These are phyloP conservation scores for Asclepias syriaca DNA, from an alignment of 257 asterid genomes.

Conservation along the genomic window DNA sequence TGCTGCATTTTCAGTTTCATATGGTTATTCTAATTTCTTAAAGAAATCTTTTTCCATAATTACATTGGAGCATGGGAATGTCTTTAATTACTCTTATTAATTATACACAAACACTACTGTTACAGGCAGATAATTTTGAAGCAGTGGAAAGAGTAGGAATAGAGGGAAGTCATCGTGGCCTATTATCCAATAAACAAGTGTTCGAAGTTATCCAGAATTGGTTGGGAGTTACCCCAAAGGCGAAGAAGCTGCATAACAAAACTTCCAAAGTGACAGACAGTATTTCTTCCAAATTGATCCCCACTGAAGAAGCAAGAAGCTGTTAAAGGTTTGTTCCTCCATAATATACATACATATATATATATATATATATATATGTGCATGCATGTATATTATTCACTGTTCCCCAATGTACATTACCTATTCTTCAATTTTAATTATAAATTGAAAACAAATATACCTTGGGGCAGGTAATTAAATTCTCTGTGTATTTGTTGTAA, in stretches of 20 bases:
- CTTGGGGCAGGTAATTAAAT: background rate
- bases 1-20: conserved; percentile 11
- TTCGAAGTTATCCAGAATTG: conserved; percentile 50
- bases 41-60: background rate
- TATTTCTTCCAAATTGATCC: background rate
- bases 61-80: background rate
- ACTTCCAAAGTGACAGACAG: conserved; percentile 53
- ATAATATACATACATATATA: background rate
- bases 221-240: conserved; percentile 51
- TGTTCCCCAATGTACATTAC: background rate
- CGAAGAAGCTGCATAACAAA: conserved; percentile 31
- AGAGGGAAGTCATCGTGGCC: conserved; percentile 51
- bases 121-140: conserved; percentile 67
- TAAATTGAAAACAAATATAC: background rate
- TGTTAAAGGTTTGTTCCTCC: background rate
- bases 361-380: background rate
- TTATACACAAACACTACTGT: conserved; percentile 6
- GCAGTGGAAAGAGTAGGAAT: conserved; percentile 82
- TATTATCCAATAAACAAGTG: conserved; percentile 46
- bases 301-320: background rate
- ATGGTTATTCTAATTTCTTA: conserved; percentile 1
- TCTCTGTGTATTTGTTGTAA: background rate
- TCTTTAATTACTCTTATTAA: no score
- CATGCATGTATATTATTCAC: no score
- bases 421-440: background rate